Conservation (phyloP, 345 rosid species). For the Euphorbia peplus region DNA sequence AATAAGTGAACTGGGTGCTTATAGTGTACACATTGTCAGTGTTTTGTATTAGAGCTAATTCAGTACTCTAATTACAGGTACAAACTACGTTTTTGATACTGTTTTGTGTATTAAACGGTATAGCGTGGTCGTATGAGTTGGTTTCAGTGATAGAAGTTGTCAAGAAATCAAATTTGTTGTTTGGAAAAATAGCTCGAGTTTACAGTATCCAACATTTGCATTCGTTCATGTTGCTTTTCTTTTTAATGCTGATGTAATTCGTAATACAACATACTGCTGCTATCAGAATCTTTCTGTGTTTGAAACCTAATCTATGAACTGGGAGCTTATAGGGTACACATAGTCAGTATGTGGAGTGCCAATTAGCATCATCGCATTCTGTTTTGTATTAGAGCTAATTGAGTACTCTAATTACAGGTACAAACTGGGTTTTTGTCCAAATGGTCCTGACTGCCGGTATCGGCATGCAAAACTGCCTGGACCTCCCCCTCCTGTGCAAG, state of each 20-base stretch:
- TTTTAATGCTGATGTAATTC: not conserved
- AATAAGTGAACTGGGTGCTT: not conserved
- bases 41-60: not conserved
- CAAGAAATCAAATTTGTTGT: too few species aligned
- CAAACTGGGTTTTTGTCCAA: constrained; percentile 97
- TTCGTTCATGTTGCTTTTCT: not conserved
- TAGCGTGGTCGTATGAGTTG: too few species aligned
- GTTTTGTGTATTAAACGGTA: too few species aligned
- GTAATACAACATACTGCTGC: not conserved
- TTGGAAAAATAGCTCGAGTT: not conserved
- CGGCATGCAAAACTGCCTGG: constrained; percentile 93
- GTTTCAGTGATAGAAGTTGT: too few species aligned
- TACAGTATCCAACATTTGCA: not conserved
- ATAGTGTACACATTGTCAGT: not conserved
- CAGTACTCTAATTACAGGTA: constrained; percentile 51
- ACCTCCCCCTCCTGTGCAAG: constrained; percentile 94
- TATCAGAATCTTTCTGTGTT: not conserved
- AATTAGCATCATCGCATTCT: not conserved
- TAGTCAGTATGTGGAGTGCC: not conserved
- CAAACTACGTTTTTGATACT: constrained; percentile 97
- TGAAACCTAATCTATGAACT: not conserved
- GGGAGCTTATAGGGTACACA: not conserved
- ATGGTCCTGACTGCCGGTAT: constrained; percentile 94
- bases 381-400: not conserved
- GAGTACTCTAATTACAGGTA: constrained; percentile 51